phyloP scores from a whole-genome alignment of 371 early-diverging fungal genomes.

The Mucor saturninus region DNA sequence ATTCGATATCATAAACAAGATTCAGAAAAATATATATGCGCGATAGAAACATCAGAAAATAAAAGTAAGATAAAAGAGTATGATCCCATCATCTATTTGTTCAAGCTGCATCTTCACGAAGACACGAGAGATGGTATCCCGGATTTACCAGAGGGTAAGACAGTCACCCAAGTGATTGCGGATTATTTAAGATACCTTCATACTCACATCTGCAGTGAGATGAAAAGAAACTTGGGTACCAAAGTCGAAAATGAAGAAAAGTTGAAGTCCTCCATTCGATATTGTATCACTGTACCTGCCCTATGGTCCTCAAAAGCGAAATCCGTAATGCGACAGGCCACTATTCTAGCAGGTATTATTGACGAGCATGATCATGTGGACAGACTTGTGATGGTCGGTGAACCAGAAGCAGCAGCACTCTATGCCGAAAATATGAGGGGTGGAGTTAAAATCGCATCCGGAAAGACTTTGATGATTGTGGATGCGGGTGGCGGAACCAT shows the following conservation, averaged over 20 bases:
- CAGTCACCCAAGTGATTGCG: background rate
- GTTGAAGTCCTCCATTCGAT: background rate
- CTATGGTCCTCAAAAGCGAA: background rate
- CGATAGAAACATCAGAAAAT: background rate
- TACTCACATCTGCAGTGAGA: background rate
- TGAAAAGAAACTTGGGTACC: background rate
- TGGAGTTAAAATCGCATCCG: background rate
- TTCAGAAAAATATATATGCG: background rate
- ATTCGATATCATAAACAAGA: background rate
- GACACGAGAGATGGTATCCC: background rate
- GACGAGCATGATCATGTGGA: background rate
- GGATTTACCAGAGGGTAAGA: background rate
- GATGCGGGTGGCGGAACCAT: conserved; percentile 3
- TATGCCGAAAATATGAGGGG: background rate
- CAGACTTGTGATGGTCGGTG: background rate
- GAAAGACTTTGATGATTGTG: background rate
- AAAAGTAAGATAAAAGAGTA: background rate
- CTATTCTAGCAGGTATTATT: background rate
- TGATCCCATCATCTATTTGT: background rate
- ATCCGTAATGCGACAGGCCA: background rate
- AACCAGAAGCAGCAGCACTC: background rate
- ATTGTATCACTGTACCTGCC: background rate
- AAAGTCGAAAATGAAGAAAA: background rate
- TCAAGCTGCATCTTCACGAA: background rate
- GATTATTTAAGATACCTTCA: conserved; percentile 1